These are phyloP conservation scores for Fusarium ramigenum DNA, from an alignment of 2,329 filamentous ascomycete species.

Conservation along the genomic window DNA sequence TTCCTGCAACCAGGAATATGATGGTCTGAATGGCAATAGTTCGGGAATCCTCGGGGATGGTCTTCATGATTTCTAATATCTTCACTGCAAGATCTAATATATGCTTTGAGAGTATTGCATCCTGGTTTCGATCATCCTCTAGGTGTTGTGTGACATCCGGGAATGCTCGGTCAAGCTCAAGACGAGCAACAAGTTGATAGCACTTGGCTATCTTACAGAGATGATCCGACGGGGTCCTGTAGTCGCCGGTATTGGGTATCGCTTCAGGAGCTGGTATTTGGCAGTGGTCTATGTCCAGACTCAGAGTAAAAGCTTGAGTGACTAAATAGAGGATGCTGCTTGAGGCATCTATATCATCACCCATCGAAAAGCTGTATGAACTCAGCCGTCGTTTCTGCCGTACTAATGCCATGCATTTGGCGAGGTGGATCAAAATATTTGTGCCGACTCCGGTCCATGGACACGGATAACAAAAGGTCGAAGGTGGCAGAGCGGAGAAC, in stretches of 20 bases:
- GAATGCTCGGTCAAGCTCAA: not conserved
- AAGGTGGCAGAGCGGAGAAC: not conserved
- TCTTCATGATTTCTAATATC: not conserved
- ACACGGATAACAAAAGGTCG: not conserved
- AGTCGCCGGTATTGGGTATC: not conserved
- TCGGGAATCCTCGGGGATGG: not conserved
- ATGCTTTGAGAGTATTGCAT: not conserved
- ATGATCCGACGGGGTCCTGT: not conserved
- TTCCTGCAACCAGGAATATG: not conserved
- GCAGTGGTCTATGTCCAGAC: not conserved
- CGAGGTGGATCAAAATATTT: conserved; percentile 2
- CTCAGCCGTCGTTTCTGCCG: not conserved
- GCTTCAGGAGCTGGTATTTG: not conserved
- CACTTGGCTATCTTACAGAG: not conserved
- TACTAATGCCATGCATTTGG: not conserved
- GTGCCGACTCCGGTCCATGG: conserved; percentile 30
- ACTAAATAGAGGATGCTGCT: not conserved
- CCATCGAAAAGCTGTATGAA: rapidly evolving
- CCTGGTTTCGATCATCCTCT: too few species aligned
- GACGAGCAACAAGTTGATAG: not conserved
- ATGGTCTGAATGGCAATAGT: not conserved
- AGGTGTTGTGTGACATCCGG: not conserved
- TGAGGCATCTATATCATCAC: too few species aligned
- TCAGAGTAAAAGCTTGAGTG: not conserved
- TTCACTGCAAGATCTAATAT: not conserved